Conservation (phyloP, 805 yeast species). For the Candida sonorensis region DNA sequence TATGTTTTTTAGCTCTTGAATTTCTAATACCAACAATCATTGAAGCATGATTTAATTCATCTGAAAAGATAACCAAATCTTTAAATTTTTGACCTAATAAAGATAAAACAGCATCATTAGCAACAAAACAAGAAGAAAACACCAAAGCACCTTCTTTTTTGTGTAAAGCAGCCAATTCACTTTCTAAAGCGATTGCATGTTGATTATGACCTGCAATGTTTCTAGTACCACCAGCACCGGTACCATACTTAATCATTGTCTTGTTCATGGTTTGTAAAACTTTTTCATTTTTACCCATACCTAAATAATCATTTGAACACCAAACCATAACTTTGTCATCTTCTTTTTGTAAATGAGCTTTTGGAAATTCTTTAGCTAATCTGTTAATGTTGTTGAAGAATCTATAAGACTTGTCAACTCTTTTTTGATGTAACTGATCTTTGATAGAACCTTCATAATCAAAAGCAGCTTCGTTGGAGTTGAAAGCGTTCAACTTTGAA, state of each 20-base stretch:
- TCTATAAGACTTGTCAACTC: conserved; percentile 87
- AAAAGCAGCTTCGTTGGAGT: conserved; percentile 47
- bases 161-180: conserved; percentile 83
- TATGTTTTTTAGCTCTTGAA: conserved; percentile 80
- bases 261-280: conserved; percentile 72
- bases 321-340: conserved; percentile 91
- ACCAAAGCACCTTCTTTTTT: conserved; percentile 93
- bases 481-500: conserved; percentile 17
- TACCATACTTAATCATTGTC: conserved; percentile 84
- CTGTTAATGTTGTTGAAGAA: conserved; percentile 96
- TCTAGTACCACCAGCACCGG: conserved; percentile 99
- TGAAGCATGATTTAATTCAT: conserved; percentile 92
- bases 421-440: conserved; percentile 62
- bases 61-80: conserved; percentile 86
- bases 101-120: conserved; percentile 91
- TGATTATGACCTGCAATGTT: conserved; percentile 96
- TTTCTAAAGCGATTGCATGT: conserved; percentile 83
- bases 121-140: conserved; percentile 92
- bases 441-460: conserved; percentile 69
- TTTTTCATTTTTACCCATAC: conserved; percentile 79
- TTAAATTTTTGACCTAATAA: conserved; percentile 86
- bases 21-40: conserved; percentile 95
- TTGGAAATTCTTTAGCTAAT: conserved; percentile 87
- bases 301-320: conserved; percentile 98
- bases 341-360: conserved; percentile 74